Percentiles rank a stretch among this genome's conserved stretches.
Conservation (phyloP, 176 grass and related monocot genomes). For the Phragmites australis region DNA sequence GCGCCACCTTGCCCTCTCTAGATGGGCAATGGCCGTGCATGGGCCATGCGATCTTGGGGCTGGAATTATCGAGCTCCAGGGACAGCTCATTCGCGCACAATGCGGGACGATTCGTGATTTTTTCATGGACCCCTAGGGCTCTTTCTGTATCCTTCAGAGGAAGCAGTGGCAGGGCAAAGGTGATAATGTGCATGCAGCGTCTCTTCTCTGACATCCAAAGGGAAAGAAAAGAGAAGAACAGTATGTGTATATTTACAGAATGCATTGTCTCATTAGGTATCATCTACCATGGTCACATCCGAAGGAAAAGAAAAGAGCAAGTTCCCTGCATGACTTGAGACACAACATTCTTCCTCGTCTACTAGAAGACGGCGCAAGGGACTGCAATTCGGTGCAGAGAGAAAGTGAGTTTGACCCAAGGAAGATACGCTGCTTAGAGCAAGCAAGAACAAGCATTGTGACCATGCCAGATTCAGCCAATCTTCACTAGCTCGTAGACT, state of each 20-base stretch:
- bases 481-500: background rate
- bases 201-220: background rate
- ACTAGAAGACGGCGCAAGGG: background rate
- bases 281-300: constrained; percentile 3
- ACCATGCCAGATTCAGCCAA: background rate
- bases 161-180: background rate
- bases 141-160: background rate
- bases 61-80: background rate
- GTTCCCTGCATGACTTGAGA: background rate
- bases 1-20: background rate
- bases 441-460: background rate
- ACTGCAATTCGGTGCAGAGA: background rate
- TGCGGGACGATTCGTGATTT: background rate
- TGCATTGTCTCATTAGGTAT: background rate
- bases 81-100: constrained; percentile 22
- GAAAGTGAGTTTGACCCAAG: background rate
- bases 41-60: constrained; percentile 30
- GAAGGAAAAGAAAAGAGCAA: background rate
- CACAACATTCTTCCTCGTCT: background rate
- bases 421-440: background rate
- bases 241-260: background rate
- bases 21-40: background rate
- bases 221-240: background rate
- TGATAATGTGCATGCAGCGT: background rate
- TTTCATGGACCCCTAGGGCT: background rate